A percentile compares a stretch with the other conserved stretches of the same genome.
These are phyloP conservation scores for Colletotrichum noveboracense DNA, from an alignment of 2,329 filamentous ascomycete species.

Conservation along the genomic window DNA sequence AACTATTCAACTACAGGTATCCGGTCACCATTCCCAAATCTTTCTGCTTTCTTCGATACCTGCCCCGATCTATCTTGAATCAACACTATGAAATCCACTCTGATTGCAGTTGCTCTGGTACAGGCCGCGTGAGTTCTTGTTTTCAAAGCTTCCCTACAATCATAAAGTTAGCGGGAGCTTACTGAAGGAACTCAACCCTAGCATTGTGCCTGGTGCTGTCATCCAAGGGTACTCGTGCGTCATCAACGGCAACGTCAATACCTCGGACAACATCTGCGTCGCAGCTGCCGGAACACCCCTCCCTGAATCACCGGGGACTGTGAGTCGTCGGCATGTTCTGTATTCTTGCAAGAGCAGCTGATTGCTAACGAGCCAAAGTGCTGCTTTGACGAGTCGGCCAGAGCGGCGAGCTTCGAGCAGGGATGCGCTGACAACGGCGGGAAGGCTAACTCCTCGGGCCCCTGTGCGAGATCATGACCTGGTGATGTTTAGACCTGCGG, in stretches of 20 bases:
- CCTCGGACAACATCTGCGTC: neutral
- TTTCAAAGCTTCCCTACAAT: neutral
- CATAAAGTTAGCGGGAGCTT: accelerated
- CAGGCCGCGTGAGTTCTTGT: neutral
- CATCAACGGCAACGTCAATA: neutral
- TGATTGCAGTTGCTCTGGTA: neutral
- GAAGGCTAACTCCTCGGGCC: neutral
- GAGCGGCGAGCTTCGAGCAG: neutral
- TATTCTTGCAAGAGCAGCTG: neutral
- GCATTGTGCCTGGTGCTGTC: neutral
- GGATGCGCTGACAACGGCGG: neutral
- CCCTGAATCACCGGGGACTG: neutral
- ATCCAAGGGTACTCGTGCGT: neutral
- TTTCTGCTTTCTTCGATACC: neutral
- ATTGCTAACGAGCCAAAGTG: neutral
- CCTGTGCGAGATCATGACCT: no score
- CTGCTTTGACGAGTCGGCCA: neutral
- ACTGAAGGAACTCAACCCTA: accelerated
- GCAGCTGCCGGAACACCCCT: no score
- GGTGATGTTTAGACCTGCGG: accelerated
- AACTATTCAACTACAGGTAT: neutral
- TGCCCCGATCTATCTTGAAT: neutral
- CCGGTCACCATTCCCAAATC: neutral
- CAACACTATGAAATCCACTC: neutral
- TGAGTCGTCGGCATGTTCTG: neutral